Conservation (phyloP, 2,329 filamentous ascomycete species). For the Bipolaris bicolor region DNA sequence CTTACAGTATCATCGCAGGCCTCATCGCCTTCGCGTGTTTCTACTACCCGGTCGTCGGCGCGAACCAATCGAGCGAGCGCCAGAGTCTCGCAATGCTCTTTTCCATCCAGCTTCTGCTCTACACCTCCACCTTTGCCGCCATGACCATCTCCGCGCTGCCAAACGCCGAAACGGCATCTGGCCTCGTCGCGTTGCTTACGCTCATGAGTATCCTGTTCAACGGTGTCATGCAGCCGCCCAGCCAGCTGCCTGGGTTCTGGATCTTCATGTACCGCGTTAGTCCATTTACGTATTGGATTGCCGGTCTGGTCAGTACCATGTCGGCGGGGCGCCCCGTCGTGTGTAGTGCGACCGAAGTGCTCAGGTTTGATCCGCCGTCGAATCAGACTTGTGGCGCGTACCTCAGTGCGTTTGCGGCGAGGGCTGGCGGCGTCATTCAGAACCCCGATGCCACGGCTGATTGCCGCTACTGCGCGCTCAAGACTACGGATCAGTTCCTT, state of each 20-base stretch:
- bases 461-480: constrained; percentile 59
- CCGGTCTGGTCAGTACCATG: constrained; percentile 49
- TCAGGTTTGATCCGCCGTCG: constrained; percentile 49
- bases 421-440: constrained; percentile 50
- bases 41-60: constrained; percentile 63
- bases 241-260: constrained; percentile 72
- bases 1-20: constrained; percentile 67
- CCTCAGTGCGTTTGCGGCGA: constrained; percentile 50
- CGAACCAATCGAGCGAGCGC: constrained; percentile 56
- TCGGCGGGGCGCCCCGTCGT: constrained; percentile 56
- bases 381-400: constrained; percentile 54
- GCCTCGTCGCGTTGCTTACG: constrained; percentile 65
- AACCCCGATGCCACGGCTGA: constrained; percentile 53
- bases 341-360: constrained; percentile 54
- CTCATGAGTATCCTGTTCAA: constrained; percentile 54
- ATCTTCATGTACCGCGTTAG: constrained; percentile 76
- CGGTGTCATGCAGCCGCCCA: constrained; percentile 66
- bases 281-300: constrained; percentile 69
- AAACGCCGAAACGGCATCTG: constrained; percentile 70
- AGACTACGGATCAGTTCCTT: constrained; percentile 57
- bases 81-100: constrained; percentile 66
- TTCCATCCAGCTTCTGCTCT: constrained; percentile 71
- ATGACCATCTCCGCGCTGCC: constrained; percentile 75
- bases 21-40: constrained; percentile 69
- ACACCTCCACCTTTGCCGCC: constrained; percentile 73